Evolutionary conservation across 1,284 basidiomycete genomes (phyloP), one percentile per base, ranked within the genome.

Genomic region (Hypsizygus ulmarius): DNA sequence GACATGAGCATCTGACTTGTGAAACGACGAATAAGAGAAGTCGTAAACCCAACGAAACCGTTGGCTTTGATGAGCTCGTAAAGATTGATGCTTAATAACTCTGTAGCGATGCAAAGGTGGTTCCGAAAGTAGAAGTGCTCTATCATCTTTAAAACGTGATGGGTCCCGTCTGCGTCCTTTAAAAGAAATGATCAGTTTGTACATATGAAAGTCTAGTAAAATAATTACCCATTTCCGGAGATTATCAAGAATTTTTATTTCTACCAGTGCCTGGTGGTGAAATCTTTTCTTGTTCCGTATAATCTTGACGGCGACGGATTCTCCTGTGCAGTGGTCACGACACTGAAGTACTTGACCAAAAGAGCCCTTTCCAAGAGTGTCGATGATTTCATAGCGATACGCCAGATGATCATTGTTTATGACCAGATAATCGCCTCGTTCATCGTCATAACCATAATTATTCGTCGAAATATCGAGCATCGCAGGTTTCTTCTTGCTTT

Each of bases 41-140:
- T 97, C 25, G 95, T 91, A 69, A 99, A 99, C 10, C 97, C 97
- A 38, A 90, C 90, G 62, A 99, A 99, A 57, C 90, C 91, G 69
- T 99, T 99, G 15, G 96, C 96, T 71, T 99, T 99, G 78, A 99
- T 98, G 52, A 99, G 76, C 71, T 99, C 97, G 73, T 99, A 99
- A 43, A 99, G 75, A 69, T 99, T 99, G 74, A 99, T 98, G 68
- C 94, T 97, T 52, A 99, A 77, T 43, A 99, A 74, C 70, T 99
- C 97, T 78, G 94, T 99, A 14, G 96, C 96, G 55, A 99, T 99
- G 71, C 97, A 99, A 12, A 99, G 78, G 68, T 99, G 97, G 56
- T 88, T 90, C 51, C 97, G 84, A 82, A 99, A 99, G 63, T 95
- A 95, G 71, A 99, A 99, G 64, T 97, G 90, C 63, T 99, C 97